Base-by-base conservation (phyloP, 2,329 filamentous ascomycete species). In the Coniosporium tulheliwenetii region DNA sequence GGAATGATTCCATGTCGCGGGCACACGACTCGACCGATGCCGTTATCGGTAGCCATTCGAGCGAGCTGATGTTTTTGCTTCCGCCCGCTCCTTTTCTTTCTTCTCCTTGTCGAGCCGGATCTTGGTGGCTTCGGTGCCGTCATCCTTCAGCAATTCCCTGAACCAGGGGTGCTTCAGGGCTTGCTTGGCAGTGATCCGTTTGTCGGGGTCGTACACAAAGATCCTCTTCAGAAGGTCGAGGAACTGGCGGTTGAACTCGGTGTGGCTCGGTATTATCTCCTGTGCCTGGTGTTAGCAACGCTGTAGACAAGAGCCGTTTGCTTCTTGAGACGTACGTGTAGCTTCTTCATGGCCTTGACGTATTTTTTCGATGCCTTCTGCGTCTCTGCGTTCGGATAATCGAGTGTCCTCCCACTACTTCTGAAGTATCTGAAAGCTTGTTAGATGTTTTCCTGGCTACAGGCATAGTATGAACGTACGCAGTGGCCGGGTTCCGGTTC, bases 121-220 rank as follows among this genome's bases (percentile, higher is more conserved):
- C 43, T 73, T 69, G 43, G 71, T 63, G 14, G 75, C 75, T 57
- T 79, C 75, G 5, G 75, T 79, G 42, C 76, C 76, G 52, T 80
- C 76, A 50, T 80, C 76, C 50, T 77, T 67, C 15, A 79, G 63
- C 10, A 66, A 63, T 55, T 80, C 75, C 46, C 69, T 73, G 59
- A 80, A 80, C 76, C 76, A 80, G 1, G 72, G 70, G 52, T 80
- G 76, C 53, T 77, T 73, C 45, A 80, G 60, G 12, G 76, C 76
- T 50, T 79, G 65, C 47, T 78, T 74, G 45, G 76, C 76, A 1
- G 73, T 75, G 48, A 80, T 78, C 16, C 76, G 67, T 48, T 70
- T 69, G 53, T 75, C 76, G 5, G 76, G 76, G 45, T 80, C 75
- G 52, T 79, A 80, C 14, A 79, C 71, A 48, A 80, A 80, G 51